A percentile compares a stretch with the other conserved stretches of the same genome.
Conservation (phyloP, 768 basidiomycete genomes). For the Suillus spraguei region DNA sequence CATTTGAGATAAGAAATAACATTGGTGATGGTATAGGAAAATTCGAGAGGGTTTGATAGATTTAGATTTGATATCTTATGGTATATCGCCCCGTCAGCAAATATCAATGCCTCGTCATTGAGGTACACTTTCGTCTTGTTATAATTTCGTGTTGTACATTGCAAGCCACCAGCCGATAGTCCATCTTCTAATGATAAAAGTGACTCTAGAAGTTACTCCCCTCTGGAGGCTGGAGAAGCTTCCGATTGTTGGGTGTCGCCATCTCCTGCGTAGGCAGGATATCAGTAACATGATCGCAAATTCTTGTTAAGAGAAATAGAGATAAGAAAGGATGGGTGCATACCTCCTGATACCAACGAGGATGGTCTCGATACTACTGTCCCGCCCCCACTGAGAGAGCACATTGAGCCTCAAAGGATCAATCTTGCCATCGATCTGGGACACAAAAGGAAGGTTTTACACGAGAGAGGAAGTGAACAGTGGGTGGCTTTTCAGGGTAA, state of each 20-base stretch:
- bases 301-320: background rate
- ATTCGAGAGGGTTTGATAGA: background rate
- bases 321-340: background rate
- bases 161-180: slow-evolving; percentile 2
- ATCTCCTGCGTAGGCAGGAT: slow-evolving; percentile 68
- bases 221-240: slow-evolving; percentile 94
- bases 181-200: background rate
- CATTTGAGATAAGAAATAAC: background rate
- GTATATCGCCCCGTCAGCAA: background rate
- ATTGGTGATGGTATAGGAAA: background rate
- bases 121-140: slow-evolving; percentile 7
- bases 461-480: slow-evolving; percentile 81
- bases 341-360: slow-evolving; percentile 93
- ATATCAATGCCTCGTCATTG: slow-evolving; percentile 2
- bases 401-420: slow-evolving; percentile 72
- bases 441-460: slow-evolving; percentile 96
- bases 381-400: slow-evolving; percentile 74
- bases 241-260: slow-evolving; percentile 89
- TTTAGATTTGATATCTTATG: background rate
- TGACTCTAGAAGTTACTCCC: slow-evolving; percentile 63
- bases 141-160: slow-evolving; percentile 8
- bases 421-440: slow-evolving; percentile 72
- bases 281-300: slow-evolving; percentile 9
- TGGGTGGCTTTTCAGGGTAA: slow-evolving; percentile 81
- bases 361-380: slow-evolving; percentile 82